Evolutionary conservation across 2,329 filamentous ascomycete species (phyloP).

Genomic region (Rachicladosporium sp.): DNA sequence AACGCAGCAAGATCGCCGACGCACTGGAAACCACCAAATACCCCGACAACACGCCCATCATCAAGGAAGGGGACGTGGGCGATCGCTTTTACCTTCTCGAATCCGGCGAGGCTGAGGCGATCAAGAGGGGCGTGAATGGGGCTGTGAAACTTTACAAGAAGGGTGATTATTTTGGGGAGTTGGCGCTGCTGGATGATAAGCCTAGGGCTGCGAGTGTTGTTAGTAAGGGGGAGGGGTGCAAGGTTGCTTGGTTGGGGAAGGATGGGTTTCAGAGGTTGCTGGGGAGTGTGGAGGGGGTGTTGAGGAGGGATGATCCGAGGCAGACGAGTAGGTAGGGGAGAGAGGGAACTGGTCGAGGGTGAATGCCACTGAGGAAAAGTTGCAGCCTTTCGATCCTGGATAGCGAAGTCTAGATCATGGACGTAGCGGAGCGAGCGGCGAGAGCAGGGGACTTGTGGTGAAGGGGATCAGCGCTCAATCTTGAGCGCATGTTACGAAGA

Average conservation of each 20-base stretch:
- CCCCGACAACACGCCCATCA: constrained; percentile 67
- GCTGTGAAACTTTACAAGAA: constrained; percentile 73
- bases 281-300: constrained; percentile 85
- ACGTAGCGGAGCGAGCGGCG: no score
- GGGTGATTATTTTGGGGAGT: constrained; percentile 93
- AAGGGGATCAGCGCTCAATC: no score
- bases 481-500: no score
- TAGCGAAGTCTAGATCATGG: no score
- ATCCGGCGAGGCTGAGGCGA: constrained; percentile 73
- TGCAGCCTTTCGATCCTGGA: no score
- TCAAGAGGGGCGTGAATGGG: constrained; percentile 58
- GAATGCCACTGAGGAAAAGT: no score
- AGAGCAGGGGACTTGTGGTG: no score
- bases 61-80: constrained; percentile 80
- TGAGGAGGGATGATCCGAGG: constrained; percentile 61
- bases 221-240: constrained; percentile 65
- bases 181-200: constrained; percentile 85
- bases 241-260: constrained; percentile 84
- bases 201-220: constrained; percentile 84
- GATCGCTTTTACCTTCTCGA: constrained; percentile 88
- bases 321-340: constrained; percentile 14
- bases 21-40: constrained; percentile 87
- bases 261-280: constrained; percentile 88
- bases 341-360: no score
- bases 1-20: constrained; percentile 94